Evolutionary conservation across 2,329 filamentous ascomycete genomes (phyloP).

Genomic region (Camptophora hylomeconis): DNA sequence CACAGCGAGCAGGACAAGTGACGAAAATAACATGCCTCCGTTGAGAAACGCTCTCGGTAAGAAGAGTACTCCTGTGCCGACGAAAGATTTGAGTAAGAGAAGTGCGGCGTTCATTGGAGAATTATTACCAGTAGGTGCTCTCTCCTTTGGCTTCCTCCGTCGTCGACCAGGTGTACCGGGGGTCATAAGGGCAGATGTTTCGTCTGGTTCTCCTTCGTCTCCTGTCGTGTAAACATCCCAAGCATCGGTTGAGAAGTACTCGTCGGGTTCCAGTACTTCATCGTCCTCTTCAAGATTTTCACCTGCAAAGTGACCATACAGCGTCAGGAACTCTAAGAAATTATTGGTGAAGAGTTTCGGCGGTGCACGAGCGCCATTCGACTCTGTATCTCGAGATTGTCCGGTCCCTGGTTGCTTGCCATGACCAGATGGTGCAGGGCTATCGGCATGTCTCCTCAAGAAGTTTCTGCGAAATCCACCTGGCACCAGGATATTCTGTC

Average conservation of each 20-base stretch:
- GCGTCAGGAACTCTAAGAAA: slow-evolving; percentile 87
- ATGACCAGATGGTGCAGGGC: slow-evolving; percentile 38
- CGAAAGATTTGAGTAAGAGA: slow-evolving; percentile 90
- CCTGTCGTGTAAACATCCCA: too few relatives aligned
- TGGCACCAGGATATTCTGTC: slow-evolving; percentile 80
- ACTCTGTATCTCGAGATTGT: slow-evolving; percentile 23
- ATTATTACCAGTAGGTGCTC: slow-evolving; percentile 61
- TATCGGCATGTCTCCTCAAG: slow-evolving; percentile 60
- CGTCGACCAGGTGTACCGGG: slow-evolving; percentile 54
- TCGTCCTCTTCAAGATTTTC: slow-evolving; percentile 96
- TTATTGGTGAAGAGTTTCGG: slow-evolving; percentile 71
- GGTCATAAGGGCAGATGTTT: slow-evolving; percentile 70
- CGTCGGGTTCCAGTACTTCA: slow-evolving; percentile 71
- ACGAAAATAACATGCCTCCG: slow-evolving; percentile 95
- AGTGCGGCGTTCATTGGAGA: slow-evolving; percentile 67
- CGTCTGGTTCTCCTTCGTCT: slow-evolving; percentile 46
- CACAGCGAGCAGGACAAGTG: slow-evolving; percentile 73
- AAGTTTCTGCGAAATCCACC: slow-evolving; percentile 90
- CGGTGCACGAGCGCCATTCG: slow-evolving; percentile 24
- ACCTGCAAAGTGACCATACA: slow-evolving; percentile 95
- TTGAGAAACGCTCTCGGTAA: slow-evolving; percentile 87
- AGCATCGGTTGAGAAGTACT: slow-evolving; percentile 77
- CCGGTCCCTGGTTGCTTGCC: slow-evolving; percentile 22
- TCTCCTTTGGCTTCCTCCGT: slow-evolving; percentile 62
- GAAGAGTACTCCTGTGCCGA: slow-evolving; percentile 91